A percentile compares a stretch with the other conserved stretches of the same genome.
These are phyloP conservation scores for Meyerozyma sp. DNA, from an alignment of 1,139 yeast genomes.

Conservation along the genomic window DNA sequence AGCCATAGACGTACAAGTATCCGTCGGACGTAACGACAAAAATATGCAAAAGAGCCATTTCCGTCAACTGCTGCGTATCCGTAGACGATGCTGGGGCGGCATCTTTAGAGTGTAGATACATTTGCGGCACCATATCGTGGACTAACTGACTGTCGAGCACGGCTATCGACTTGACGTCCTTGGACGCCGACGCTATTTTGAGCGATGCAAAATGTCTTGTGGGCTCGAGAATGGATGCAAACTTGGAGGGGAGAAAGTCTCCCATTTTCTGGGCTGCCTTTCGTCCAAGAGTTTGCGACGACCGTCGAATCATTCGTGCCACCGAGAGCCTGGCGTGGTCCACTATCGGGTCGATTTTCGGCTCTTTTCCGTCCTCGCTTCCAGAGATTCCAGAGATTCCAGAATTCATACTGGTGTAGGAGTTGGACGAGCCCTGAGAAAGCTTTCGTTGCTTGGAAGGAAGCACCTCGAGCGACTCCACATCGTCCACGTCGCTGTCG, in stretches of 20 bases:
- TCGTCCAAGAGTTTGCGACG: slow-evolving; percentile 56
- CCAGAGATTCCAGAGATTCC: slow-evolving; percentile 20
- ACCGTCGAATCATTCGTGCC: slow-evolving; percentile 43
- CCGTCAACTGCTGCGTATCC: slow-evolving; percentile 26
- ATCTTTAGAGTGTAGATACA: slow-evolving; percentile 20
- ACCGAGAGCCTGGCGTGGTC: slow-evolving; percentile 68
- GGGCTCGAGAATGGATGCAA: slow-evolving; percentile 85
- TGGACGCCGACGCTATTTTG: slow-evolving; percentile 65
- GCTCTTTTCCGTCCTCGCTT: slow-evolving; percentile 21
- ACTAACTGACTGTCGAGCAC: slow-evolving; percentile 45
- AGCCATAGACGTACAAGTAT: slow-evolving; percentile 73
- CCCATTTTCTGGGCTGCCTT: slow-evolving; percentile 89
- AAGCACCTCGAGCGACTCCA: slow-evolving; percentile 14
- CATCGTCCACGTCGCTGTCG: slow-evolving; percentile 2
- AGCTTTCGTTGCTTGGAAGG: slow-evolving; percentile 30
- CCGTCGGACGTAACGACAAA: slow-evolving; percentile 89
- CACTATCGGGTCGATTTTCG: slow-evolving; percentile 54
- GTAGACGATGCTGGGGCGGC: slow-evolving; percentile 4
- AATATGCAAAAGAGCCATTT: slow-evolving; percentile 54
- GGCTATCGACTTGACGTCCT: slow-evolving; percentile 60
- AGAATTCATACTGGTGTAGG: slow-evolving; percentile 33
- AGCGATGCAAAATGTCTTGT: slow-evolving; percentile 91
- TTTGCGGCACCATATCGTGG: slow-evolving; percentile 33
- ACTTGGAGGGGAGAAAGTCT: slow-evolving; percentile 75
- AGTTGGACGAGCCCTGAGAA: slow-evolving; percentile 37